These are phyloP conservation scores for Plasmodium falciparum DNA, from an alignment of 169 alveolate species.

Conservation along the genomic window DNA sequence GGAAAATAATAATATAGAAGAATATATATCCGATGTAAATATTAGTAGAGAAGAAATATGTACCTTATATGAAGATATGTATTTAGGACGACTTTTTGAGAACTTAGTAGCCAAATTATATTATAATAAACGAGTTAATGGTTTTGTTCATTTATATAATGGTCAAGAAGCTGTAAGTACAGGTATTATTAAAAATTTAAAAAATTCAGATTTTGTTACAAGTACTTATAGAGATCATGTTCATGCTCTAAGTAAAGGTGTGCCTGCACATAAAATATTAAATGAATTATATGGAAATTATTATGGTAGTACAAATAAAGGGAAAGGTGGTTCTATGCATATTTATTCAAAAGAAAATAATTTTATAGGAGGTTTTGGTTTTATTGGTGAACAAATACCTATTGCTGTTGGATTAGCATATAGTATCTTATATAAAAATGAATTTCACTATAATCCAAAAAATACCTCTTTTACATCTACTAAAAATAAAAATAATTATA, in stretches of 20 bases:
- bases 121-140: conserved; percentile 88
- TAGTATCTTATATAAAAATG: conserved; percentile 77
- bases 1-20: conserved; percentile 35
- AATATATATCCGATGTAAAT: conserved; percentile 46
- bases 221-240: conserved; percentile 93
- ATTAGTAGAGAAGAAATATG: conserved; percentile 82
- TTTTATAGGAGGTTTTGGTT: conserved; percentile 93
- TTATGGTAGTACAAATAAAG: conserved; percentile 89
- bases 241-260: conserved; percentile 90
- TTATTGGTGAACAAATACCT: conserved; percentile 91
- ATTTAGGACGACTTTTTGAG: conserved; percentile 88
- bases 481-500: background rate
- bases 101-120: conserved; percentile 90
- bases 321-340: conserved; percentile 95
- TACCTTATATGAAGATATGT: conserved; percentile 88
- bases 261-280: conserved; percentile 86
- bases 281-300: conserved; percentile 91
- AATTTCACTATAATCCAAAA: conserved; percentile 15
- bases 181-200: conserved; percentile 89
- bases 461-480: background rate
- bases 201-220: conserved; percentile 87
- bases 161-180: conserved; percentile 91
- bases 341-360: conserved; percentile 85
- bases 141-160: conserved; percentile 91
- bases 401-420: conserved; percentile 84